Percentiles rank a stretch among this genome's conserved stretches.
Conservation (phyloP, 805 yeast species). For the Blastobotrys peoriensis region DNA sequence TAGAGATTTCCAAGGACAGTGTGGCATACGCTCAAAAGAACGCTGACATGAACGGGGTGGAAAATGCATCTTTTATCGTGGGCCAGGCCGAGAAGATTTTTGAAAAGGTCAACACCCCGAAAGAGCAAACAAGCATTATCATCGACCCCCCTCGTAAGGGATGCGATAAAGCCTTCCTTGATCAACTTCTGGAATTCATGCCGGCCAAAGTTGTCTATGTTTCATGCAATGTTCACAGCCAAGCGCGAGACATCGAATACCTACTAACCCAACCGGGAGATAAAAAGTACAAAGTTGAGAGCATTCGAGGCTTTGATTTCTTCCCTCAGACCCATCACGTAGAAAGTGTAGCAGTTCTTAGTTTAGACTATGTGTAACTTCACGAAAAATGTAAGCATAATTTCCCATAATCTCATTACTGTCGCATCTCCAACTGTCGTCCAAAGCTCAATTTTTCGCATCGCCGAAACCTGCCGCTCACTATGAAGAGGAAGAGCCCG, state of each 20-base stretch:
- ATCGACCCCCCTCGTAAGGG: slow-evolving; percentile 98
- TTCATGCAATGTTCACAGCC: slow-evolving; percentile 96
- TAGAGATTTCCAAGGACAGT: slow-evolving; percentile 87
- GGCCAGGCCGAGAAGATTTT: slow-evolving; percentile 93
- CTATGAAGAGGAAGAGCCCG: neutral
- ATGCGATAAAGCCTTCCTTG: slow-evolving; percentile 80
- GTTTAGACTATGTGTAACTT: slow-evolving; percentile 3
- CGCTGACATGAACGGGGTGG: slow-evolving; percentile 67
- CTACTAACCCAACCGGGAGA: slow-evolving; percentile 53
- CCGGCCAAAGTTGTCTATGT: slow-evolving; percentile 91
- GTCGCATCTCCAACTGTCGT: neutral
- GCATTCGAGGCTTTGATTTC: slow-evolving; percentile 91
- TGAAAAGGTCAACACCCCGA: slow-evolving; percentile 56
- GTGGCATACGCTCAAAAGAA: slow-evolving; percentile 77
- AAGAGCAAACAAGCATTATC: slow-evolving; percentile 75
- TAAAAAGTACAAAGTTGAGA: slow-evolving; percentile 62
- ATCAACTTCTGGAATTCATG: slow-evolving; percentile 73
- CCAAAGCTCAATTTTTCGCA: neutral
- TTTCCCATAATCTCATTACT: neutral
- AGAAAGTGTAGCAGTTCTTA: slow-evolving; percentile 78
- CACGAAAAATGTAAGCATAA: too few species aligned
- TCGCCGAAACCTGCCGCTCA: neutral
- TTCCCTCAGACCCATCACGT: slow-evolving; percentile 95
- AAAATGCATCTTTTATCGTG: slow-evolving; percentile 75
- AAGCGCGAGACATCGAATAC: slow-evolving; percentile 88